Conservation (phyloP, 2,329 filamentous ascomycete genomes). For the Fusarium albosuccineum region DNA sequence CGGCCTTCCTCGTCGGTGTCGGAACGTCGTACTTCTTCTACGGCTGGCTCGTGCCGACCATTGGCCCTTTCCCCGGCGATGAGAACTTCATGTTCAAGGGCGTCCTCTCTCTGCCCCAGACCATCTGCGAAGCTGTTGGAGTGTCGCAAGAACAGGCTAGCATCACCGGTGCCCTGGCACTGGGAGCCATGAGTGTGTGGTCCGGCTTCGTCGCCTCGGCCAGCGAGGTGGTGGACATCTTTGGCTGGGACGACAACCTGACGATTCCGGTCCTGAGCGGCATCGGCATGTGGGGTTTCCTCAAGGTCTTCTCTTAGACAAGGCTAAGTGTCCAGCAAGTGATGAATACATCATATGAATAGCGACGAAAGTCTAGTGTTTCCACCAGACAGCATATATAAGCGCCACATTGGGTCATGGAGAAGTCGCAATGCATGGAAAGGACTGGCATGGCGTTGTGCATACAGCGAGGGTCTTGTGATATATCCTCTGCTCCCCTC, state of each 20-base stretch:
- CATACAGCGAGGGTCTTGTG: constrained; percentile 20
- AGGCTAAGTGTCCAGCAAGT: constrained; percentile 5
- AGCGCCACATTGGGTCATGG: constrained; percentile 22
- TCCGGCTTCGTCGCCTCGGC: constrained; percentile 90
- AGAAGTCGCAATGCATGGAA: constrained; percentile 15
- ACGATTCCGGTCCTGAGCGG: constrained; percentile 95
- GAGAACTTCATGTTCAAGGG: constrained; percentile 84
- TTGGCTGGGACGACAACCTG: constrained; percentile 96
- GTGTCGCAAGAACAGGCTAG: constrained; percentile 69
- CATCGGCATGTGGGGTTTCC: constrained; percentile 88
- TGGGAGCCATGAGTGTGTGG: constrained; percentile 85
- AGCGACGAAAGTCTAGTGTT: constrained; percentile 2
- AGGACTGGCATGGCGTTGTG: constrained; percentile 27
- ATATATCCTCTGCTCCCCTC: constrained; percentile 21
- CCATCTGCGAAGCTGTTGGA: constrained; percentile 70
- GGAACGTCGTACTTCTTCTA: constrained; percentile 87
- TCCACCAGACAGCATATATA: constrained; percentile 22
- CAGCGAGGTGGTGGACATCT: constrained; percentile 92
- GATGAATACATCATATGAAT: constrained; percentile 10
- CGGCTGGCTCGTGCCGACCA: constrained; percentile 82
- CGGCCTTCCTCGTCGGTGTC: constrained; percentile 87
- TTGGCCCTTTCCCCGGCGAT: constrained; percentile 77
- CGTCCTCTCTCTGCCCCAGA: constrained; percentile 75
- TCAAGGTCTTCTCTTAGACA: constrained; percentile 82
- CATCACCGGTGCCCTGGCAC: constrained; percentile 77